A percentile compares a stretch with the other conserved stretches of the same genome.
phyloP scores from a whole-genome alignment of 768 basidiomycete species.

The Jaapia argillacea region DNA sequence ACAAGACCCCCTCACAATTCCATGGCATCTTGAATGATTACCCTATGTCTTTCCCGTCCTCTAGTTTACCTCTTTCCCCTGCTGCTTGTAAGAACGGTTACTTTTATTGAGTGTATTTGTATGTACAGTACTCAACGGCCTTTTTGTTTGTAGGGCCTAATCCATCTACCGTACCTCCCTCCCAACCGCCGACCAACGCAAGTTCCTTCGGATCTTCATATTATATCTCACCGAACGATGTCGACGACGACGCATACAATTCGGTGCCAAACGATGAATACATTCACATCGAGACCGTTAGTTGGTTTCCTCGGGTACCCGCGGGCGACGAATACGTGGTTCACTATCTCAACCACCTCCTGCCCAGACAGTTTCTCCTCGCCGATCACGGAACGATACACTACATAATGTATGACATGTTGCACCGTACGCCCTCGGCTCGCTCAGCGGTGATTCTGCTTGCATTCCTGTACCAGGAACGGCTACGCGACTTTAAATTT shows the following conservation, averaged over 20 bases:
- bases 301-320: background rate
- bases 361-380: conserved; percentile 61
- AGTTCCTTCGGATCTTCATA: background rate
- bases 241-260: background rate
- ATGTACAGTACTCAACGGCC: background rate
- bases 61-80: background rate
- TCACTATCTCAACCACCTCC: conserved; percentile 44
- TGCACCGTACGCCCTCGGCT: conserved; percentile 33
- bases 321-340: conserved; percentile 16
- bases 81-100: background rate
- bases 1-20: background rate
- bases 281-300: background rate
- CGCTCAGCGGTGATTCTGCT: conserved; percentile 54
- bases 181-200: background rate
- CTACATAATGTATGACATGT: conserved; percentile 38
- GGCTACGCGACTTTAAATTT: conserved; percentile 11
- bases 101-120: background rate
- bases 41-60: background rate
- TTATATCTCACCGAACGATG: background rate
- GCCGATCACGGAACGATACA: conserved; percentile 40
- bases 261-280: too few relatives aligned
- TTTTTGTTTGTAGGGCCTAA: background rate
- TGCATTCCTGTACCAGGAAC: conserved; percentile 46
- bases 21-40: too few relatives aligned
- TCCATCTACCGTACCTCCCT: background rate